Evolutionary conservation across 192 early-diverging fungal genomes (phyloP).

Genomic region (Neocallimastix lanati): DNA sequence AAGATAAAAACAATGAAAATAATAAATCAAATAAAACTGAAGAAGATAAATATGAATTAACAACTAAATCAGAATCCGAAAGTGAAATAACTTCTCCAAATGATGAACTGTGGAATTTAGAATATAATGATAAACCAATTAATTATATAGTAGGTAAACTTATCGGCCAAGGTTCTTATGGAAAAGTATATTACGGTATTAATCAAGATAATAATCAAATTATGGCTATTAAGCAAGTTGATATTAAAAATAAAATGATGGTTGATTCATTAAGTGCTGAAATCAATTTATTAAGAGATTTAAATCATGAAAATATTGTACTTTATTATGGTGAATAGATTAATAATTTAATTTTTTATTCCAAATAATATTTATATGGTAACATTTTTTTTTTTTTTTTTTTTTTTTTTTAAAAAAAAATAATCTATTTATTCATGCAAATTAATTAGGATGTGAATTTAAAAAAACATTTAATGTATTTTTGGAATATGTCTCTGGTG

Average conservation of each 20-base stretch:
- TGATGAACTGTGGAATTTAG: too few species aligned
- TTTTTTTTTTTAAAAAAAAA: too few species aligned
- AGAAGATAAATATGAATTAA: too few species aligned
- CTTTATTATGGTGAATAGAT: conserved; percentile 68
- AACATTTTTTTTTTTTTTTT: too few species aligned
- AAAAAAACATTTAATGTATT: conserved; percentile 78
- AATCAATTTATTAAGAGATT: conserved; percentile 71
- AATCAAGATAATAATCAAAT: conserved; percentile 52
- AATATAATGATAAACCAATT: too few species aligned
- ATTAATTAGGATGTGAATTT: too few species aligned
- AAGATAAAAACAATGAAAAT: background rate
- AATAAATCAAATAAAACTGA: background rate
- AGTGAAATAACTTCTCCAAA: background rate
- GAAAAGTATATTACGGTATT: conserved; percentile 80
- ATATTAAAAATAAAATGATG: conserved; percentile 18
- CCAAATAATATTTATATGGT: too few species aligned
- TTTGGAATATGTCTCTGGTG: conserved; percentile 94
- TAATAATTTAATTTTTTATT: too few species aligned
- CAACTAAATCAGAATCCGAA: background rate
- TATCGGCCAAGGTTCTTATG: conserved; percentile 94
- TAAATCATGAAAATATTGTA: conserved; percentile 90
- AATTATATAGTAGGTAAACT: conserved; percentile 73
- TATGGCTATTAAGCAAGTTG: conserved; percentile 96
- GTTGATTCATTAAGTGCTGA: conserved; percentile 72
- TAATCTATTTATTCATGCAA: too few species aligned